Evolutionary conservation across 140 eudicot species (phyloP), one percentile per base, ranked within the genome.

Genomic region (Artemisia princeps): DNA sequence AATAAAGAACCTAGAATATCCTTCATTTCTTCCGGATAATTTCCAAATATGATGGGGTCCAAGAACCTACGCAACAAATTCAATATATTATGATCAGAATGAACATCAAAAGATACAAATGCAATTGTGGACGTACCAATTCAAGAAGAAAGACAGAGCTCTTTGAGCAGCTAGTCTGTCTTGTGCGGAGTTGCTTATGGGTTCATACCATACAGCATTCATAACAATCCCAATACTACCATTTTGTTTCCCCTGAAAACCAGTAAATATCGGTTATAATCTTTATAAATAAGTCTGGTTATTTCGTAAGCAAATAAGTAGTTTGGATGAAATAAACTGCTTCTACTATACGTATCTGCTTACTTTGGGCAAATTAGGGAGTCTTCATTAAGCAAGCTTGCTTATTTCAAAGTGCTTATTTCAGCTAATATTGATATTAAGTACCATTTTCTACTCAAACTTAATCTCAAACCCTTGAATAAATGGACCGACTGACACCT

Each of bases 121-220:
- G 12, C 4, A 17, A 19, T 28, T 24, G 28, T 42, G 46, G 44
- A 13, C 67, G 71, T 40, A 89, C 96, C 96, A 89, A 28, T 89
- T 79, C 74, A 75, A 37, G 57, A 61, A 89, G 78, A 86, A 86
- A 12, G 95, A 79, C 57, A 75, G 91, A 63, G 95, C 95, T 78
- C 95, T 81, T 56, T 83, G 77, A 24, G 86, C 85, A 22, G 96
- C 95, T 33, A 52, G 54, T 50, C 58, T 74, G 73, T 86, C 97
- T 74, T 73, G 65, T 55, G 77, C 11, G 57, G 97, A 81, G 69
- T 77, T 65, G 76, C 89, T 89, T 10, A 77, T 57, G 73, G 95
- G 97, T 68, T 86, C 89, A 64, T 56, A 78, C 97, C 95, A 83
- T 60, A 78, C 17, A 8, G 87, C 79, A 55, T 86, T 77, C 78